A percentile compares a stretch with the other conserved stretches of the same genome.
Conservation (phyloP, 331 rosid species). For the Ulmus americana region DNA sequence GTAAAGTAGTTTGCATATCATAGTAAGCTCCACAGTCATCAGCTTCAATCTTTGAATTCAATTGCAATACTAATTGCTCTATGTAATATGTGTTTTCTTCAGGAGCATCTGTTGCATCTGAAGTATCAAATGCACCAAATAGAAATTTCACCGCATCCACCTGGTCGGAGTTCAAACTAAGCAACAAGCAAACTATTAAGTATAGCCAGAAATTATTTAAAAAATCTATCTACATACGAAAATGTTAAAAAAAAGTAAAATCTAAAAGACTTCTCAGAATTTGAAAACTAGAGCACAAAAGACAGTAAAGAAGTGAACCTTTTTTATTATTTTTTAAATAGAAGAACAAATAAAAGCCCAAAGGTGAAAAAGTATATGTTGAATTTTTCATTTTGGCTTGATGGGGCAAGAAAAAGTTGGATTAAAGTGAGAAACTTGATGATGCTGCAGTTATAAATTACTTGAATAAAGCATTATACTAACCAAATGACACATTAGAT, state of each 20-base stretch:
- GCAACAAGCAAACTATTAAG: conserved; percentile 42
- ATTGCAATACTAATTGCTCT: conserved; percentile 41
- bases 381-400: background rate
- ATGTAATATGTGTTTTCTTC: conserved; percentile 57
- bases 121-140: conserved; percentile 69
- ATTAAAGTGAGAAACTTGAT: background rate
- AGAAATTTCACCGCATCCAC: conserved; percentile 61
- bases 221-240: background rate
- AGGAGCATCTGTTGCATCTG: conserved; percentile 40
- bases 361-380: background rate
- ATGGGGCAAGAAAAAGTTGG: background rate
- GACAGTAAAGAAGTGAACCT: background rate
- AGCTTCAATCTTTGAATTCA: conserved; percentile 44
- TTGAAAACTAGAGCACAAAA: background rate
- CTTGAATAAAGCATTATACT: background rate
- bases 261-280: background rate
- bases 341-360: background rate
- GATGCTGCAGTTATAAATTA: background rate
- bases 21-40: conserved; percentile 44
- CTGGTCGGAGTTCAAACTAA: conserved; percentile 64
- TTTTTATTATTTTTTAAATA: too few relatives aligned
- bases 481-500: background rate
- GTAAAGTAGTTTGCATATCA: conserved; percentile 41
- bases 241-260: background rate
- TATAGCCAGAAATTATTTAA: conserved; percentile 16